These are phyloP conservation scores for Oxyria digyna DNA, from an alignment of 148 eudicot species.

Conservation along the genomic window DNA sequence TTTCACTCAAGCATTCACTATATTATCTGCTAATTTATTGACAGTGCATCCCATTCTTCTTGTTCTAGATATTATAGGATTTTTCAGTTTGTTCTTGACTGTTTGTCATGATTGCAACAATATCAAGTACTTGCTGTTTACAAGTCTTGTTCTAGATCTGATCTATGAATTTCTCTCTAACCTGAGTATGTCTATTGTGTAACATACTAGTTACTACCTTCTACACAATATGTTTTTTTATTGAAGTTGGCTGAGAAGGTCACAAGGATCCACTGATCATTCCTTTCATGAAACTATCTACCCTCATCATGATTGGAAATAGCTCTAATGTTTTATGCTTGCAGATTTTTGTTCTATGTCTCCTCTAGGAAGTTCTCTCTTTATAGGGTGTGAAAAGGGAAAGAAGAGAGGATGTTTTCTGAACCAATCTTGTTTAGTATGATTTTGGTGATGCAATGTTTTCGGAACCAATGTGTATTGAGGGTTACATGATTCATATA, in stretches of 20 bases:
- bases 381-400: neutral
- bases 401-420: neutral
- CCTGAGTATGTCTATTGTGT: neutral
- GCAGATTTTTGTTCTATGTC: neutral
- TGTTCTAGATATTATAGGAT: neutral
- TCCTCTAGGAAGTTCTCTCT: neutral
- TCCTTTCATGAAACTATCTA: neutral
- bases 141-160: neutral
- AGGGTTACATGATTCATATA: neutral
- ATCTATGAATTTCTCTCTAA: neutral
- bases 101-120: neutral
- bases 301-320: neutral
- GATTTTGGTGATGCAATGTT: neutral
- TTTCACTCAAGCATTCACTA: neutral
- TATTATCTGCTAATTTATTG: neutral
- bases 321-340: neutral
- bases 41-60: neutral
- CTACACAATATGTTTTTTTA: neutral
- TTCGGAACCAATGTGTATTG: neutral
- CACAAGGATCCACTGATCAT: neutral
- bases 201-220: no score
- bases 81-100: neutral
- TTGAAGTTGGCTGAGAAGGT: neutral
- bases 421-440: no score
- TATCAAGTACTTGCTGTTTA: neutral